Evolutionary conservation across 2,329 filamentous ascomycete genomes (phyloP).

Genomic region (Amesomyces nigricolor): DNA sequence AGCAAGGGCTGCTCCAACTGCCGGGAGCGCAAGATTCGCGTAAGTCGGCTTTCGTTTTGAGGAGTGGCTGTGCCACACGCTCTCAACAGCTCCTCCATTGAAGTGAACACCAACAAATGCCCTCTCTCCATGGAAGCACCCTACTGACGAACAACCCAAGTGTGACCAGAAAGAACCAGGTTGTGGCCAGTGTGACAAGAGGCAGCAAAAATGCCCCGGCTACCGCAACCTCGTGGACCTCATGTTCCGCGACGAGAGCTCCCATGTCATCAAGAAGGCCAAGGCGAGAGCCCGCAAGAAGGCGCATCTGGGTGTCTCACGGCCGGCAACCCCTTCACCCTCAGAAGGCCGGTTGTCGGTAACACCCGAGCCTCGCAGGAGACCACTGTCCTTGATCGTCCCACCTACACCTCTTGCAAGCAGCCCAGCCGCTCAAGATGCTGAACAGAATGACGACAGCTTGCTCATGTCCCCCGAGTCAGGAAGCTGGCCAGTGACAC

Average conservation of each 20-base stretch:
- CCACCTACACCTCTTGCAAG: slow-evolving; percentile 17
- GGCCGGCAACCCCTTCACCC: slow-evolving; percentile 24
- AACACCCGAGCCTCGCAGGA: slow-evolving; percentile 24
- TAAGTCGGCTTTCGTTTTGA: slow-evolving; percentile 33
- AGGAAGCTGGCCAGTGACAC: slow-evolving; percentile 30
- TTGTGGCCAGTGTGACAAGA: slow-evolving; percentile 51
- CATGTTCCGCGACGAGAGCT: slow-evolving; percentile 54
- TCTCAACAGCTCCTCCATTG: not conserved
- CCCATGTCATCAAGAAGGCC: slow-evolving; percentile 49
- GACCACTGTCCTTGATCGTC: slow-evolving; percentile 21
- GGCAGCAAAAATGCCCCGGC: slow-evolving; percentile 47
- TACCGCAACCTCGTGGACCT: slow-evolving; percentile 52
- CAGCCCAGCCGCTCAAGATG: slow-evolving; percentile 12
- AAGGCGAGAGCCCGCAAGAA: slow-evolving; percentile 34
- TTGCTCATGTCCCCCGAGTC: slow-evolving; percentile 31
- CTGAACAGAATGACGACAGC: slow-evolving; percentile 27
- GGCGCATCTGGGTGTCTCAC: slow-evolving; percentile 16
- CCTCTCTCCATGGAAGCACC: not conserved
- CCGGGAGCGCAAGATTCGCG: slow-evolving; percentile 50
- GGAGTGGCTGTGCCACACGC: not conserved
- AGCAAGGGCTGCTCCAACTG: slow-evolving; percentile 53
- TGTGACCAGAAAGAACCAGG: slow-evolving; percentile 48
- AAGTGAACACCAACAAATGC: not conserved
- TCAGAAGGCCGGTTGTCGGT: slow-evolving; percentile 19
- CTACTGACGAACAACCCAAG: slow-evolving; percentile 30